A percentile compares a stretch with the other conserved stretches of the same genome.
Evolutionary conservation across 2,329 filamentous ascomycete species (phyloP).

Genomic region (Amphichorda felina): DNA sequence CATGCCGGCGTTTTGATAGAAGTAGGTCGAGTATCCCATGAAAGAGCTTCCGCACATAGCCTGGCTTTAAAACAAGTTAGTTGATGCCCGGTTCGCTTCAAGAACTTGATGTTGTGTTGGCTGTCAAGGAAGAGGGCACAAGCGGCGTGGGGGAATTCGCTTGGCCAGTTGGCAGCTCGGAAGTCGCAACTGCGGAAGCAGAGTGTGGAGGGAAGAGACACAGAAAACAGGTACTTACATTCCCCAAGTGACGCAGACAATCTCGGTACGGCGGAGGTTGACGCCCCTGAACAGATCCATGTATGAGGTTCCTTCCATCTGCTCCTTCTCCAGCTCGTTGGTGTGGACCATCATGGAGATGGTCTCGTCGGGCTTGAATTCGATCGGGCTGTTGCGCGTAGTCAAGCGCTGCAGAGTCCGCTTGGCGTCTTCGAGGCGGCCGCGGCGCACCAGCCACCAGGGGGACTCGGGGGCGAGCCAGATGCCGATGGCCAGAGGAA

Average conservation of each 20-base stretch:
- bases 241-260: slow-evolving; percentile 30
- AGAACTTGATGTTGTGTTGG: too few relatives aligned
- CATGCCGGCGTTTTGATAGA: slow-evolving; percentile 30
- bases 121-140: too few relatives aligned
- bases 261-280: slow-evolving; percentile 32
- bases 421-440: slow-evolving; percentile 21
- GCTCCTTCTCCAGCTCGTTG: slow-evolving; percentile 32
- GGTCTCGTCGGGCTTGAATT: slow-evolving; percentile 27
- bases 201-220: too few relatives aligned
- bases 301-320: slow-evolving; percentile 27
- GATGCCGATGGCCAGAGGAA: slow-evolving; percentile 22
- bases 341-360: slow-evolving; percentile 40
- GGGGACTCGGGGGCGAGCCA: slow-evolving; percentile 28
- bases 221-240: too few relatives aligned
- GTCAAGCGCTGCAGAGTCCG: slow-evolving; percentile 25
- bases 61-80: too few relatives aligned
- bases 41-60: slow-evolving; percentile 25
- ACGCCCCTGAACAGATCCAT: slow-evolving; percentile 33
- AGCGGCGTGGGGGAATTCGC: too few relatives aligned
- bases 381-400: slow-evolving; percentile 17
- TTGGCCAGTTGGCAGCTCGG: too few relatives aligned
- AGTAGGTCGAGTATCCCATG: slow-evolving; percentile 48
- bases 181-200: too few relatives aligned
- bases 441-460: slow-evolving; percentile 28
- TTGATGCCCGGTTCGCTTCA: too few relatives aligned